These are phyloP conservation scores for Cadophora luteo-olivacea DNA, from an alignment of 2,329 filamentous ascomycete species.

Conservation along the genomic window DNA sequence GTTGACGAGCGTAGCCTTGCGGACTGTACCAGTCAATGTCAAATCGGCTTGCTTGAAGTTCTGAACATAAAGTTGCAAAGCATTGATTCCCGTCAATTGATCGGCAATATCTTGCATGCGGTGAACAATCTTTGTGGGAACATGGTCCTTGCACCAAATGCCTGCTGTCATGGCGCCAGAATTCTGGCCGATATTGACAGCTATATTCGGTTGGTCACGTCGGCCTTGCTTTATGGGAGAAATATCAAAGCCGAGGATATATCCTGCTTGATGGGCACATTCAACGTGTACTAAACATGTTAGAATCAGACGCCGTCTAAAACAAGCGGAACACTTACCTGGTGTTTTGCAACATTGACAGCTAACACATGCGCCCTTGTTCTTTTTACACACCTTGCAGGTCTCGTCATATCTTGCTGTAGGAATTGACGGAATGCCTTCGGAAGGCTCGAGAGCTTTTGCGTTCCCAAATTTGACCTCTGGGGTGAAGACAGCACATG, in stretches of 20 bases:
- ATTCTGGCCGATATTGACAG: conserved; percentile 79
- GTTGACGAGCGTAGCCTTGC: conserved; percentile 76
- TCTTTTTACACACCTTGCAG: conserved; percentile 84
- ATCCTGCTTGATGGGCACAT: conserved; percentile 85
- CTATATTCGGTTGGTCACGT: conserved; percentile 76
- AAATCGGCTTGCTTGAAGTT: conserved; percentile 96
- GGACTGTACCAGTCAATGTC: conserved; percentile 86
- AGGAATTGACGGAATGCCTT: conserved; percentile 87
- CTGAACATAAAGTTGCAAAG: conserved; percentile 84
- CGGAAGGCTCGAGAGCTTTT: conserved; percentile 80
- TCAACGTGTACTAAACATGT: conserved; percentile 72
- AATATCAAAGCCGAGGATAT: conserved; percentile 88
- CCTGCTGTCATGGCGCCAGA: conserved; percentile 83
- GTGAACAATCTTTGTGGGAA: conserved; percentile 76
- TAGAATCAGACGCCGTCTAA: conserved; percentile 20
- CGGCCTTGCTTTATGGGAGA: conserved; percentile 88
- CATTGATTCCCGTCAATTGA: conserved; percentile 70
- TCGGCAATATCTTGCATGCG: conserved; percentile 78
- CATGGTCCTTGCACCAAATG: conserved; percentile 91
- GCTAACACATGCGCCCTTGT: conserved; percentile 77
- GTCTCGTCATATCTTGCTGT: conserved; percentile 73
- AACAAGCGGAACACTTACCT: conserved; percentile 42
- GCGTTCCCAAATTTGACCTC: conserved; percentile 94
- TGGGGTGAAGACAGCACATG: conserved; percentile 88
- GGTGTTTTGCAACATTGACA: conserved; percentile 75